phyloP scores from a whole-genome alignment of 2,329 filamentous ascomycete genomes.

The Xylariales sp. region DNA sequence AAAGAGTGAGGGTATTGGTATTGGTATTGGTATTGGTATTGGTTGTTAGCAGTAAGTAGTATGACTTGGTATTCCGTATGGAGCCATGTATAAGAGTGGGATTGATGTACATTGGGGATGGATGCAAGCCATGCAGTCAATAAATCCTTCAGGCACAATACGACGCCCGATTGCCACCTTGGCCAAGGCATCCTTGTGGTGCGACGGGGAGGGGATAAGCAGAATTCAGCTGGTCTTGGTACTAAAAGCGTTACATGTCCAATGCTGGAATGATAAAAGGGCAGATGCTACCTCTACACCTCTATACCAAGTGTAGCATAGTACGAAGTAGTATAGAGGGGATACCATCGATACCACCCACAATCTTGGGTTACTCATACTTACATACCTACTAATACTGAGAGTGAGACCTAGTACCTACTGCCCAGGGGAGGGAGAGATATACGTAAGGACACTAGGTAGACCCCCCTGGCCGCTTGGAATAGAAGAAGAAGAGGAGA shows the following conservation, averaged over 20 bases:
- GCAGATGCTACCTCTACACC: background rate
- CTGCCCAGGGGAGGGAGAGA: no score
- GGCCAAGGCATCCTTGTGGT: slow-evolving; percentile 21
- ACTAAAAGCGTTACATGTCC: slow-evolving; percentile 1
- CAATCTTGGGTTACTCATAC: no score
- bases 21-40: slow-evolving; percentile 1
- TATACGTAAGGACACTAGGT: no score
- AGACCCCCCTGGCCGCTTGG: no score
- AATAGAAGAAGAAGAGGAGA: no score
- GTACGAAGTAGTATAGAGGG: no score
- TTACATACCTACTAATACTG: no score
- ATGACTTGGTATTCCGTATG: no score
- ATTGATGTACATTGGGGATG: background rate
- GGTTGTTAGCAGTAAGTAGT: no score
- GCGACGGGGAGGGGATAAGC: slow-evolving; percentile 15
- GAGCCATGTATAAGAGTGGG: background rate
- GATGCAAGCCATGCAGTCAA: slow-evolving; percentile 28
- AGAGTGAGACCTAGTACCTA: no score
- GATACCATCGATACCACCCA: background rate
- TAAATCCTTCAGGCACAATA: slow-evolving; percentile 35
- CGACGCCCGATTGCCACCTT: slow-evolving; percentile 24
- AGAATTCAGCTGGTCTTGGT: slow-evolving; percentile 22
- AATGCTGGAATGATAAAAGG: background rate
- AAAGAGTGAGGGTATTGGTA: background rate
- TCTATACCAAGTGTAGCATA: no score